phyloP scores from a whole-genome alignment of 352 stramenopile species.

The Plasmopara muralis region DNA sequence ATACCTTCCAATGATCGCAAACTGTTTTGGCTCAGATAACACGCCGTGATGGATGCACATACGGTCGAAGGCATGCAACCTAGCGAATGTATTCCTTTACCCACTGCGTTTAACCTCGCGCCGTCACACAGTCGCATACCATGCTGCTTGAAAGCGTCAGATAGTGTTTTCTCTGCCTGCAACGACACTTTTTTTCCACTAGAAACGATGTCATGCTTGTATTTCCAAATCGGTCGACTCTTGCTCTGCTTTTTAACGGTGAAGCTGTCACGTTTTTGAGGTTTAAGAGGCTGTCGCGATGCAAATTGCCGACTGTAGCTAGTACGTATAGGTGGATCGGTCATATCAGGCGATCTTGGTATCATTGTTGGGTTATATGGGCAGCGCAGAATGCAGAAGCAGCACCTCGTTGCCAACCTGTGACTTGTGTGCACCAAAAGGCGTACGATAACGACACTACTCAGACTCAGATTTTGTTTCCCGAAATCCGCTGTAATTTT shows the following conservation, averaged over 20 bases:
- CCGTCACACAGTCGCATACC: constrained; percentile 64
- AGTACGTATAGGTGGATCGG: not conserved
- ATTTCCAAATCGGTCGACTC: constrained; percentile 5
- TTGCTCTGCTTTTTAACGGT: constrained; percentile 16
- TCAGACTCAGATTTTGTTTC: constrained; percentile 5
- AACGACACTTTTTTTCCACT: constrained; percentile 2
- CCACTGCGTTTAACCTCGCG: constrained; percentile 64
- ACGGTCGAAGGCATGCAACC: constrained; percentile 43
- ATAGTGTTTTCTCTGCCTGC: constrained; percentile 35
- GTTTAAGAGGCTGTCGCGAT: constrained; percentile 12
- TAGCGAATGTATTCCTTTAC: constrained; percentile 45
- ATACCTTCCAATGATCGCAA: constrained; percentile 39
- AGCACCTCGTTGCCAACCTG: constrained; percentile 4
- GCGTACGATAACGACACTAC: constrained; percentile 6
- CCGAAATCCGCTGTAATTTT: too few species aligned
- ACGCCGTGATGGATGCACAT: constrained; percentile 35
- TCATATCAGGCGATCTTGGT: constrained; percentile 1
- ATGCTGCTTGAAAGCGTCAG: constrained; percentile 65
- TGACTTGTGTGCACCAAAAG: constrained; percentile 19
- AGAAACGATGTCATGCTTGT: constrained; percentile 8
- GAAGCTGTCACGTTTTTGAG: constrained; percentile 10
- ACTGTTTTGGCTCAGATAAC: constrained; percentile 83
- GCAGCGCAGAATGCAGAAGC: not conserved
- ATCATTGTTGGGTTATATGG: not conserved
- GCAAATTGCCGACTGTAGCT: constrained; percentile 25